A percentile compares a stretch with the other conserved stretches of the same genome.
Conservation (phyloP, 805 yeast species). For the Isabelozyma pseudorhagii region DNA sequence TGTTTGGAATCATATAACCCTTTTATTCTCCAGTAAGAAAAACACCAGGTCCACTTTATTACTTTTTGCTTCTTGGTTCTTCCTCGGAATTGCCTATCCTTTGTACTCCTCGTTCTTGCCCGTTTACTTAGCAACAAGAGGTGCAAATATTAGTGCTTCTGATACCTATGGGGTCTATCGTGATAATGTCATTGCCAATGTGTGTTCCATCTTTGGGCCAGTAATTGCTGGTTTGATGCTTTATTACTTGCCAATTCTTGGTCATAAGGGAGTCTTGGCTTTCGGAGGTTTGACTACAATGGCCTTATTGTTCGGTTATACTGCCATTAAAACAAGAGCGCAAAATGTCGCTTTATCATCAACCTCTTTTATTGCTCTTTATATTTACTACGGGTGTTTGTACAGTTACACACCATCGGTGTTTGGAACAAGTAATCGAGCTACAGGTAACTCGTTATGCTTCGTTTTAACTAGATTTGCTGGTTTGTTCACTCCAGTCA, state of each 20-base stretch:
- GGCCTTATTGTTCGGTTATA: constrained; percentile 61
- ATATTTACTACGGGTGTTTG: constrained; percentile 33
- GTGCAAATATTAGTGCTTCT: constrained; percentile 43
- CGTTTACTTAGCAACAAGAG: constrained; percentile 48
- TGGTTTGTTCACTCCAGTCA: constrained; percentile 28
- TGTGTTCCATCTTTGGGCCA: constrained; percentile 52
- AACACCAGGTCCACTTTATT: constrained; percentile 41
- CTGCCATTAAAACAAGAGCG: constrained; percentile 51
- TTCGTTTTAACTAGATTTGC: constrained; percentile 28
- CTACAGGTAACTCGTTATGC: constrained; percentile 34
- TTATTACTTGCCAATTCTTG: constrained; percentile 30
- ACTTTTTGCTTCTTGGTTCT: constrained; percentile 47
- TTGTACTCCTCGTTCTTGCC: constrained; percentile 54
- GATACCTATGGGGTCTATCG: constrained; percentile 41
- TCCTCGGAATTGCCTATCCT: constrained; percentile 55
- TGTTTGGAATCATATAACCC: constrained; percentile 33
- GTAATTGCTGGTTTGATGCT: constrained; percentile 44
- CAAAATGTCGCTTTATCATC: constrained; percentile 39
- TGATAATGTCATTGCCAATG: constrained; percentile 46
- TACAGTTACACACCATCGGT: constrained; percentile 37
- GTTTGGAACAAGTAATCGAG: constrained; percentile 32
- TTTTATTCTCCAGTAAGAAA: constrained; percentile 41
- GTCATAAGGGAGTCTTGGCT: constrained; percentile 56
- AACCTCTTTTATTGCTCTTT: constrained; percentile 44
- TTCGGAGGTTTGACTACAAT: constrained; percentile 52